phyloP scores from a whole-genome alignment of 2,329 filamentous ascomycete genomes.

The Penicillium sp. region DNA sequence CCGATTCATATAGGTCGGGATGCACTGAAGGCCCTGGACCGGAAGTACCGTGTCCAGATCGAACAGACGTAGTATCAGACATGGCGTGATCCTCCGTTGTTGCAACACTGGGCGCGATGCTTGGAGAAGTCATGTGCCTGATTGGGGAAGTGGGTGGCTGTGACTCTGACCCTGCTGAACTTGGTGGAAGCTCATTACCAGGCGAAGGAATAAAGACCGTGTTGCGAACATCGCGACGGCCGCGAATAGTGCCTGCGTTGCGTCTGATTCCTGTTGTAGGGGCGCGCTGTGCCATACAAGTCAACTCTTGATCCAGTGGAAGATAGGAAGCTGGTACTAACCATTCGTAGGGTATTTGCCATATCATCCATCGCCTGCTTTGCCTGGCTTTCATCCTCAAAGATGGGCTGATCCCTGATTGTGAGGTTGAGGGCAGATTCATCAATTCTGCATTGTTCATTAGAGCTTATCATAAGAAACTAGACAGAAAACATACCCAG shows the following conservation, averaged over 20 bases:
- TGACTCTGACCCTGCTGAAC: slow-evolving; percentile 27
- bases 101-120: slow-evolving; percentile 42
- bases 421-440: slow-evolving; percentile 49
- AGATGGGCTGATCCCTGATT: slow-evolving; percentile 52
- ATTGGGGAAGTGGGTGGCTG: slow-evolving; percentile 38
- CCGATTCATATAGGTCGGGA: slow-evolving; percentile 75
- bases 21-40: slow-evolving; percentile 71
- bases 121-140: slow-evolving; percentile 49
- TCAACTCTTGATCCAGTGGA: neutral
- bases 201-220: slow-evolving; percentile 74
- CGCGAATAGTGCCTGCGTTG: slow-evolving; percentile 75
- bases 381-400: slow-evolving; percentile 52
- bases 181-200: slow-evolving; percentile 34
- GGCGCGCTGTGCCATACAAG: slow-evolving; percentile 39
- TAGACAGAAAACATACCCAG: slow-evolving; percentile 30
- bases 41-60: slow-evolving; percentile 79
- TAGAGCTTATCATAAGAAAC: slow-evolving; percentile 5
- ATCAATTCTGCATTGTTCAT: slow-evolving; percentile 35
- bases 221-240: slow-evolving; percentile 87
- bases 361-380: slow-evolving; percentile 50
- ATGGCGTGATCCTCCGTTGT: slow-evolving; percentile 65
- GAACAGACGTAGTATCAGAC: slow-evolving; percentile 88
- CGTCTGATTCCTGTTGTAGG: slow-evolving; percentile 59
- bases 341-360: slow-evolving; percentile 51
- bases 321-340: slow-evolving; percentile 23